Base-by-base conservation (phyloP, 148 eudicot species). In the Chenopodium album region DNA sequence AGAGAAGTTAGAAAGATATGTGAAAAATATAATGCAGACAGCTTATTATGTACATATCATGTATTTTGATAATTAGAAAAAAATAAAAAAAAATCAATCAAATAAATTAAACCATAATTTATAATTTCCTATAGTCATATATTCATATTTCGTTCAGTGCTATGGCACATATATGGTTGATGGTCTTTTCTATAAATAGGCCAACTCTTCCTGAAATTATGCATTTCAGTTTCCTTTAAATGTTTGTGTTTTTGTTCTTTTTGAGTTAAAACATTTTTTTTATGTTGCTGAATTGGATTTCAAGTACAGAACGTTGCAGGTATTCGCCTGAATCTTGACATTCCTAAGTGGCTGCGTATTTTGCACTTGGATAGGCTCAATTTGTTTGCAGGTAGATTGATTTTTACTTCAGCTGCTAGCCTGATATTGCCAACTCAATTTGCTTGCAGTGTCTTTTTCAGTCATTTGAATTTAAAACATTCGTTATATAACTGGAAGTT, bases 281-380 rank as follows among this genome's bases (percentile, higher is more conserved):
- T 75, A 72, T 69, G 71, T 82, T 77, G 23, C 81, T 81, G 82
- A 83, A 66, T 71, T 84, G 78, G 79, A 82, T 77, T 78, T 78
- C 69, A 76, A 81, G 71, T 90, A 87, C 92, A 95, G 98, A 88
- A 91, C 75, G 88, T 95, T 91, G 88, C 97, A 85, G 98, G 98
- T 56, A 89, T 93, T 78, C 91, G 91, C 86, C 72, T 95, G 88
- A 90, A 93, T 85, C 92, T 95, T 86, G 98, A 95, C 79, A 79
- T 91, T 83, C 95, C 91, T 20, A 91, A 92, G 85, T 95, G 97
- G 94, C 87, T 93, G 32, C 93, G 54, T 60, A 84, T 95, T 82
- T 88, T 92, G 78, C 92, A 90, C 84, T 79, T 95, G 85, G 98
- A 95, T 85, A 88, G 83, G 79, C 82, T 93, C 67, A 95, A 92